A percentile compares a stretch with the other conserved stretches of the same genome.
Evolutionary conservation across 225 moss, liverwort and hornwort genomes (phyloP).

Genomic region (Asterella californica): DNA sequence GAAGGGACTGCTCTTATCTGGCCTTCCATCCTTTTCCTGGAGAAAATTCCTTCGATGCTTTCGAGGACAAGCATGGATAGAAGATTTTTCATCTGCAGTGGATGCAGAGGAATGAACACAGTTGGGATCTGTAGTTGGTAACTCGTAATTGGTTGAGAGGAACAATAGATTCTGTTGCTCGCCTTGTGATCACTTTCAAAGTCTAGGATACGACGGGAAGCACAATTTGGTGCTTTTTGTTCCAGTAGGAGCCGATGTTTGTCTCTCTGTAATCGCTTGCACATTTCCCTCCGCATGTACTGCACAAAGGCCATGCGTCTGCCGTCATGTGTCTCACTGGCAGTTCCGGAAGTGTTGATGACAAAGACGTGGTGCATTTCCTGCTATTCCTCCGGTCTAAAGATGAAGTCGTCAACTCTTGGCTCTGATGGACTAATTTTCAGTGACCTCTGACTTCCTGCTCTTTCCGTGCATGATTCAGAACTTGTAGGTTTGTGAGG

Average conservation of each 20-base stretch:
- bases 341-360: slow-evolving; percentile 19
- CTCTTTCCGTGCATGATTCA: background rate
- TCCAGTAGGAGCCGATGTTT: background rate
- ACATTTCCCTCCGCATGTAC: background rate
- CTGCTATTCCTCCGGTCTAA: slow-evolving; percentile 5
- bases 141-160: background rate
- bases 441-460: background rate
- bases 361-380: slow-evolving; percentile 28
- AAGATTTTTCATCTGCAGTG: background rate
- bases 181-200: background rate
- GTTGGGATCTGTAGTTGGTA: background rate
- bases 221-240: background rate
- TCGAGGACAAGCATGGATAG: background rate
- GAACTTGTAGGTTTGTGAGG: background rate
- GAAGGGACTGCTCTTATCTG: background rate
- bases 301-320: slow-evolving; percentile 2
- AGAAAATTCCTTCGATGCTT: background rate
- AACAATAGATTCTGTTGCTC: background rate
- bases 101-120: background rate
- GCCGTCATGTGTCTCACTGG: slow-evolving; percentile 34
- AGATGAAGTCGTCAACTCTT: background rate
- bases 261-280: slow-evolving; percentile 7
- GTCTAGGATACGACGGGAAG: background rate
- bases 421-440: background rate
- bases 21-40: background rate